These are phyloP conservation scores for Aspergillus sp. DNA, from an alignment of 2,329 filamentous ascomycete species.

Conservation along the genomic window DNA sequence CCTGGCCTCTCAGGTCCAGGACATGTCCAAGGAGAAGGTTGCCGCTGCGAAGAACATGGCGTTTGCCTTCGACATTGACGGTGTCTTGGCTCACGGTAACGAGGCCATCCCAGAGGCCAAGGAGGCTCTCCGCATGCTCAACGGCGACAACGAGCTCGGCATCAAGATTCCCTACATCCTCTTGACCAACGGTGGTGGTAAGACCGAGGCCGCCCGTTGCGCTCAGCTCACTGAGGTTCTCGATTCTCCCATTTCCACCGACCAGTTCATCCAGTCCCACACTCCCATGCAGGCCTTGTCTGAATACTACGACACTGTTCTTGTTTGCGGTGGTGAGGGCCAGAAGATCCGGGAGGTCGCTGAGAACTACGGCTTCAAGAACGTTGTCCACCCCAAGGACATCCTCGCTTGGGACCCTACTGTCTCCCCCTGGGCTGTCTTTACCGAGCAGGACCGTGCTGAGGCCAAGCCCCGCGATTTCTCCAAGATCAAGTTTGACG, in stretches of 20 bases:
- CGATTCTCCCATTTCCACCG: constrained; percentile 62
- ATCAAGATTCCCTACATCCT: constrained; percentile 77
- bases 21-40: constrained; percentile 65
- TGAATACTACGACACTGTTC: constrained; percentile 74
- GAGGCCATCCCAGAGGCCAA: constrained; percentile 67
- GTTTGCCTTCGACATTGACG: constrained; percentile 70
- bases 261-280: constrained; percentile 77
- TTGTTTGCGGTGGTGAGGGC: constrained; percentile 73
- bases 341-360: constrained; percentile 73
- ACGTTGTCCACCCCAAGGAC: constrained; percentile 72
- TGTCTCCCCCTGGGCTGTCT: constrained; percentile 67
- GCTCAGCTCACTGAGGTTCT: constrained; percentile 68
- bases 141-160: constrained; percentile 73
- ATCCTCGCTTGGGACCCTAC: constrained; percentile 68
- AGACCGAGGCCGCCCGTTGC: constrained; percentile 65
- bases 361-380: constrained; percentile 71
- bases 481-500: constrained; percentile 68
- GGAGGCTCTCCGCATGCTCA: constrained; percentile 67
- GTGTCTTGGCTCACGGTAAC: constrained; percentile 73
- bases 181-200: constrained; percentile 72
- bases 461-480: constrained; percentile 71
- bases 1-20: constrained; percentile 69
- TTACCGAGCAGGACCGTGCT: constrained; percentile 66
- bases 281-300: constrained; percentile 74
- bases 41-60: constrained; percentile 74